Evolutionary conservation across 352 stramenopile genomes (phyloP), one percentile per base, ranked within the genome.

Genomic region (Globisporangium polare): DNA sequence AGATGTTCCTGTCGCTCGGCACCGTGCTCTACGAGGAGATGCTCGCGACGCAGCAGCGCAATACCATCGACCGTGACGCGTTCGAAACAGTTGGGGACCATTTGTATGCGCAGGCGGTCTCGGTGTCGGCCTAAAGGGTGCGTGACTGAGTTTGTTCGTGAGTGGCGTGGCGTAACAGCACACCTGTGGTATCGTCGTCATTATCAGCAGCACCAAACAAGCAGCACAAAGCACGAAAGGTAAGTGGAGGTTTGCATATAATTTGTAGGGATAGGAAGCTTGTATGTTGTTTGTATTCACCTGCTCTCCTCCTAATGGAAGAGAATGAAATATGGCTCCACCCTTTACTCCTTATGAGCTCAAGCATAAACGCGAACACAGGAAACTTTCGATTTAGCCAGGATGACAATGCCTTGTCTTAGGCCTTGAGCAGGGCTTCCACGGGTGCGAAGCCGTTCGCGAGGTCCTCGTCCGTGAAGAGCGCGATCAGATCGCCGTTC

Each of bases 1-100:
- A 78, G 31, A 88, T 89, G 80, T 93, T 93, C 58, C 66, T 66
- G 8, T 71, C 73, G 46, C 60, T 93, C 20, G 83, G 83, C n/a
- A 75, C 89, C 58, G 80, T 74, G 26, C 63, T 91, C 42, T 87
- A 86, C 65, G 74, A 72, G 20, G 83, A 93, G 51, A 92, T 92
- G 78, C 49, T 80, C 18, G 64, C 67, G 42, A 62, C 76, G 13
- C 69, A 68, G 49, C 63, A 80, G 43, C 73, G 75, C 60, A 75
- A 75, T 46, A 67, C 63, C 6, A 82, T 88, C 59, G 75, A 75
- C 45, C 66, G 68, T 41, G 70, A 86, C 33, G 64, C 77, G 2
- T 84, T 88, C 39, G 71, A 79, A 57, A 68, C 73, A 35, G 52
- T 89, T 12, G 79, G 82, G 42, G 75, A 87, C 56, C 73, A 65